Evolutionary conservation across 2,329 filamentous ascomycete species (phyloP).

Genomic region (Sclerotinia glacialis): DNA sequence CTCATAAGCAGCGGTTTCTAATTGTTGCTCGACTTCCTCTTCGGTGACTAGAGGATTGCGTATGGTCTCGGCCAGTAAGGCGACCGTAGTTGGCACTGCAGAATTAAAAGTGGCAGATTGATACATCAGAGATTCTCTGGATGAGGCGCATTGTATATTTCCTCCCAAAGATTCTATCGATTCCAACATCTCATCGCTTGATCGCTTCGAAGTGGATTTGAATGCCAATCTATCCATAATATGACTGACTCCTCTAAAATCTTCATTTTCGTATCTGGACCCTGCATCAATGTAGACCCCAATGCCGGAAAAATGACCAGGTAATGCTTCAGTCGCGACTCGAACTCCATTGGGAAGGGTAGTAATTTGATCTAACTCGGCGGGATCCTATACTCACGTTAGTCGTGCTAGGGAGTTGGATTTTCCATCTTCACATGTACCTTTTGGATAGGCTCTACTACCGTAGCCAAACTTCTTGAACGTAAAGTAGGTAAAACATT

Average conservation of each 20-base stretch:
- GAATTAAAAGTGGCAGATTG: conserved; percentile 97
- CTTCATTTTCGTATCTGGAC: conserved; percentile 85
- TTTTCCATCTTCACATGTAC: conserved; percentile 23
- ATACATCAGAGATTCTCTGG: conserved; percentile 96
- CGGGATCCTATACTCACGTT: conserved; percentile 62
- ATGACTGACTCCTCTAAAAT: conserved; percentile 85
- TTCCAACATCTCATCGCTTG: conserved; percentile 82
- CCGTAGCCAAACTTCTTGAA: conserved; percentile 37
- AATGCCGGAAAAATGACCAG: conserved; percentile 90
- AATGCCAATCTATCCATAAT: conserved; percentile 95
- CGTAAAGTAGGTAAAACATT: conserved; percentile 32
- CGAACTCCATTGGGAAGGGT: conserved; percentile 89
- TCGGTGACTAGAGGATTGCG: conserved; percentile 81
- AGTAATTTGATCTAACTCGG: conserved; percentile 82
- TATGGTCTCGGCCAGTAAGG: conserved; percentile 88
- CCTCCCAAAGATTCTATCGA: conserved; percentile 84
- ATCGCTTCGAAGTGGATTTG: conserved; percentile 74
- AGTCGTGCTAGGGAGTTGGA: conserved; percentile 20
- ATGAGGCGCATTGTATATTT: conserved; percentile 95
- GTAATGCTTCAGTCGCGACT: conserved; percentile 90
- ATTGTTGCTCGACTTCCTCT: conserved; percentile 79
- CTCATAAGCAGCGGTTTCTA: conserved; percentile 91
- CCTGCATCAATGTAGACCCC: conserved; percentile 95
- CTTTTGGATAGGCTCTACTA: conserved; percentile 39
- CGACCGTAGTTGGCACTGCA: conserved; percentile 78